phyloP scores from a whole-genome alignment of 768 basidiomycete species.

The Crucibulum laeve region DNA sequence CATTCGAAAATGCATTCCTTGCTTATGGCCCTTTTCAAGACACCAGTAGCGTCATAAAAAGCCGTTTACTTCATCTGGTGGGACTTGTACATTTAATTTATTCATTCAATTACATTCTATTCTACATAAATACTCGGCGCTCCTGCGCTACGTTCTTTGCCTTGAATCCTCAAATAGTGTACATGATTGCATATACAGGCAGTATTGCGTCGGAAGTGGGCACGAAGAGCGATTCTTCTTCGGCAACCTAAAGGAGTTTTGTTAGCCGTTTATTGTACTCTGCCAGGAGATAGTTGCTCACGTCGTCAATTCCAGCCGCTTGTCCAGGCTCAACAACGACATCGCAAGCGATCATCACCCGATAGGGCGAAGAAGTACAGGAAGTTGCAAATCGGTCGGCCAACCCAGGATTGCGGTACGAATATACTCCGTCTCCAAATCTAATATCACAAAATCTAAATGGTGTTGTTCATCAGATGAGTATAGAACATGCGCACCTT shows the following conservation, averaged over 20 bases:
- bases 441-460: slow-evolving; percentile 21
- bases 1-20: slow-evolving; percentile 27
- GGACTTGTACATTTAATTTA: slow-evolving; percentile 9
- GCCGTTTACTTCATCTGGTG: slow-evolving; percentile 8
- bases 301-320: slow-evolving; percentile 18
- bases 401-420: slow-evolving; percentile 51
- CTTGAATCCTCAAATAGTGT: slow-evolving; percentile 29
- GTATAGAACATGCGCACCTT: slow-evolving; percentile 31
- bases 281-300: slow-evolving; percentile 10
- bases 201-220: slow-evolving; percentile 50
- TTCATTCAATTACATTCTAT: slow-evolving; percentile 5
- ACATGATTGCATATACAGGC: slow-evolving; percentile 58
- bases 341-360: slow-evolving; percentile 62
- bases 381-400: slow-evolving; percentile 64
- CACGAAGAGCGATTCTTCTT: slow-evolving; percentile 50
- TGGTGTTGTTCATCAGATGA: slow-evolving; percentile 2
- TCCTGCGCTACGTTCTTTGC: not conserved
- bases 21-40: slow-evolving; percentile 40
- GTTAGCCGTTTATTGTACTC: not conserved
- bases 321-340: slow-evolving; percentile 36
- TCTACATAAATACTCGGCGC: not conserved
- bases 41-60: slow-evolving; percentile 37
- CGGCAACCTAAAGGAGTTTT: slow-evolving; percentile 30
- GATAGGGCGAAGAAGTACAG: slow-evolving; percentile 61
- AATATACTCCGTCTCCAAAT: slow-evolving; percentile 61